Evolutionary conservation across 1,284 basidiomycete species (phyloP).

Genomic region (Moesziomyces globuligerus): DNA sequence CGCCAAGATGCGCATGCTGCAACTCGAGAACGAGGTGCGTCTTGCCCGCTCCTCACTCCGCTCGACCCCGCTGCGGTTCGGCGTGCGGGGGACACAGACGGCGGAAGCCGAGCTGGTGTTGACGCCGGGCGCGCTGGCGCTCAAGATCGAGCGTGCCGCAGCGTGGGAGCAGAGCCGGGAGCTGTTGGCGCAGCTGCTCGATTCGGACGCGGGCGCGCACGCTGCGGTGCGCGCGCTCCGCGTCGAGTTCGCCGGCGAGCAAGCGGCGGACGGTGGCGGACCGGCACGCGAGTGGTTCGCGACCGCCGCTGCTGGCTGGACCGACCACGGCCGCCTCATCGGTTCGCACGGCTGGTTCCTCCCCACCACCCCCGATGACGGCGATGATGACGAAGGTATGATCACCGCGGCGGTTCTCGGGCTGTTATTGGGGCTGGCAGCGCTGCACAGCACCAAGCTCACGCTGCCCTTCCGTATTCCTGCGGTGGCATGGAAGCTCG

Average conservation of each 20-base stretch:
- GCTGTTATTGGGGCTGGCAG: constrained; percentile 42
- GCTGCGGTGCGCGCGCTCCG: constrained; percentile 26
- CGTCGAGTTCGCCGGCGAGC: constrained; percentile 48
- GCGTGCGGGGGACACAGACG: background rate
- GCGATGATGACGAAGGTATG: constrained; percentile 1
- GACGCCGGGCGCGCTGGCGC: constrained; percentile 11
- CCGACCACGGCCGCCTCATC: constrained; percentile 1
- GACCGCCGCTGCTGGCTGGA: constrained; percentile 30
- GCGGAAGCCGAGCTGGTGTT: constrained; percentile 21
- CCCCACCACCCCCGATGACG: background rate
- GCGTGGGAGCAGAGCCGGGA: constrained; percentile 27
- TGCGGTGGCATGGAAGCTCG: constrained; percentile 39
- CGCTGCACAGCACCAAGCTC: constrained; percentile 46
- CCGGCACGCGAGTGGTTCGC: constrained; percentile 55
- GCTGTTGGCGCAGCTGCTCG: constrained; percentile 25
- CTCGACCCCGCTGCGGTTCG: background rate
- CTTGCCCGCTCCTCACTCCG: background rate
- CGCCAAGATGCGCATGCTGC: constrained; percentile 48
- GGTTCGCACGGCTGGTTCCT: constrained; percentile 27
- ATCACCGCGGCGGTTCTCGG: constrained; percentile 37
- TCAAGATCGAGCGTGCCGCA: constrained; percentile 18
- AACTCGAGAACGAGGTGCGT: constrained; percentile 48
- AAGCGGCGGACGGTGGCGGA: constrained; percentile 55
- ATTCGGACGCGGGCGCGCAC: background rate
- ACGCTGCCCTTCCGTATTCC: constrained; percentile 31